Conservation (phyloP, 345 rosid species). For the Sonneratia alba region DNA sequence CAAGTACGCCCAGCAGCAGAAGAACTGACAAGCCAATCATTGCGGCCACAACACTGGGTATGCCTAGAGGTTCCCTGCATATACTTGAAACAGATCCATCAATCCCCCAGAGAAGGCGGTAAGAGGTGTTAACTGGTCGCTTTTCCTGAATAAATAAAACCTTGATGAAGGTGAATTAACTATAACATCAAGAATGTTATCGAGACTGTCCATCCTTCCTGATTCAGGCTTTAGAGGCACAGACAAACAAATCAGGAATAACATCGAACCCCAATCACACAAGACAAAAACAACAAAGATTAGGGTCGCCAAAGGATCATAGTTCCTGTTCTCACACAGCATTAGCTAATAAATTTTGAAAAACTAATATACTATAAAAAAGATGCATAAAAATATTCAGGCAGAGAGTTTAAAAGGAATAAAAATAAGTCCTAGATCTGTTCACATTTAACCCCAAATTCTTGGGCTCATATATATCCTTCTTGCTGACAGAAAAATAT, state of each 20-base stretch:
- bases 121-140: background rate
- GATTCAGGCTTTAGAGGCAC: background rate
- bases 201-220: background rate
- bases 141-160: background rate
- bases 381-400: background rate
- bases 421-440: background rate
- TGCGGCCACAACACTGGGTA: conserved; percentile 93
- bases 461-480: background rate
- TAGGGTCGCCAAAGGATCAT: background rate
- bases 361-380: background rate
- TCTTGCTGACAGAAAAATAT: background rate
- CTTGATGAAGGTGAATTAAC: background rate
- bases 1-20: conserved; percentile 77
- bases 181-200: background rate
- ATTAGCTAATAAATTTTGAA: background rate
- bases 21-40: conserved; percentile 89
- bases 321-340: background rate
- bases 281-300: background rate
- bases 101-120: background rate
- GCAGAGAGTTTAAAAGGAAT: background rate
- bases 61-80: conserved; percentile 63
- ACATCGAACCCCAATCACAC: background rate
- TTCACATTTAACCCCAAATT: background rate
- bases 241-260: background rate
- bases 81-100: background rate